These are phyloP conservation scores for Cladosporium sp. DNA, from an alignment of 2,329 filamentous ascomycete genomes.

Conservation along the genomic window DNA sequence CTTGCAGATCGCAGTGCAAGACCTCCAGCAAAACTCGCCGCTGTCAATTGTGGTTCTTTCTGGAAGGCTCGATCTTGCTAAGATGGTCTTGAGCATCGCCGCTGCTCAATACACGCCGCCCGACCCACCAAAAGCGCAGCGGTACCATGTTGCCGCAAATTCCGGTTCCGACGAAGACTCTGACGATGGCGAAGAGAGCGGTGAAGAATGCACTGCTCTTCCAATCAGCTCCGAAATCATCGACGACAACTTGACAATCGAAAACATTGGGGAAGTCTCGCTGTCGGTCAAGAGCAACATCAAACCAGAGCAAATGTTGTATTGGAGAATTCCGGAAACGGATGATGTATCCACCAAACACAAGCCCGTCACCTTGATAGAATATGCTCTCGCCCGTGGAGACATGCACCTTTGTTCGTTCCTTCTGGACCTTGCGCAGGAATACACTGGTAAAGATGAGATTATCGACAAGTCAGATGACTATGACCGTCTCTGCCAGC, in stretches of 20 bases:
- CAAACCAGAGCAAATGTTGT: slow-evolving; percentile 58
- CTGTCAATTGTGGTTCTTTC: slow-evolving; percentile 70
- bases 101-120: slow-evolving; percentile 66
- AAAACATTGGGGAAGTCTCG: slow-evolving; percentile 70
- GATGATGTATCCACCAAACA: neutral
- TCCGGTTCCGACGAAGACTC: slow-evolving; percentile 37
- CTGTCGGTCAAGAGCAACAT: slow-evolving; percentile 67
- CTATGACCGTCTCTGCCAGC: neutral
- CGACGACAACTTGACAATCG: slow-evolving; percentile 71
- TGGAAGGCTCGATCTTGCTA: slow-evolving; percentile 66
- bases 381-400: slow-evolving; percentile 47
- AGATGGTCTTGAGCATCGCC: slow-evolving; percentile 68
- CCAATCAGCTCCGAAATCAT: slow-evolving; percentile 54
- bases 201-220: slow-evolving; percentile 39
- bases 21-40: slow-evolving; percentile 56
- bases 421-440: slow-evolving; percentile 58
- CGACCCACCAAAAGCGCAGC: slow-evolving; percentile 24
- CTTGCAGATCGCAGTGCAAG: slow-evolving; percentile 63
- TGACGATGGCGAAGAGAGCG: slow-evolving; percentile 32
- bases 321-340: slow-evolving; percentile 33
- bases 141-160: slow-evolving; percentile 39
- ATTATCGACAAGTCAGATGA: slow-evolving; percentile 15
- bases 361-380: slow-evolving; percentile 31
- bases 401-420: slow-evolving; percentile 58
- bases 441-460: slow-evolving; percentile 42